Conservation (phyloP, 495 filamentous ascomycete genomes). For the Tuber borchii region DNA sequence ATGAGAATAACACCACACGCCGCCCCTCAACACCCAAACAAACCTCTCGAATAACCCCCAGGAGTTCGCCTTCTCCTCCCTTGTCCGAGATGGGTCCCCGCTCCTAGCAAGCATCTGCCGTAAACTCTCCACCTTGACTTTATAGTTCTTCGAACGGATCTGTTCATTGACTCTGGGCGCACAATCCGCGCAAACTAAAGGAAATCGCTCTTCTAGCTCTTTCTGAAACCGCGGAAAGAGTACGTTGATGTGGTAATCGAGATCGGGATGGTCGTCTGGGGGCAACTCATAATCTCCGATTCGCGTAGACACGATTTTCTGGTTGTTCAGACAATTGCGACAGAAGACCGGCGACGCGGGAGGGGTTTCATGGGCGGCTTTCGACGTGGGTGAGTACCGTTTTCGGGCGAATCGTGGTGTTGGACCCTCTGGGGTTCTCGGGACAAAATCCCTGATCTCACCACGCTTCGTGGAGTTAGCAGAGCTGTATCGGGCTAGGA, state of each 20-base stretch:
- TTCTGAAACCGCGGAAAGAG: constrained; percentile 22
- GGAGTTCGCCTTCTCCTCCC: constrained; percentile 7
- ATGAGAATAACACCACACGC: constrained; percentile 33
- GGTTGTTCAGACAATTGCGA: constrained; percentile 35
- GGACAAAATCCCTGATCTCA: constrained; percentile 37
- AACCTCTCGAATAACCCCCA: constrained; percentile 12
- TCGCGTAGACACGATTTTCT: constrained; percentile 29
- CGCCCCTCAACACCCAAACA: constrained; percentile 31
- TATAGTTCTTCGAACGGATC: constrained; percentile 31
- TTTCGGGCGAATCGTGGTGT: constrained; percentile 31
- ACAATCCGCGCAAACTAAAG: constrained; percentile 27
- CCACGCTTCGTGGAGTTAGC: constrained; percentile 20
- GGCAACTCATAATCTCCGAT: constrained; percentile 33
- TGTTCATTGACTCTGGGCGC: constrained; percentile 32
- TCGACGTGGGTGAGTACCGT: constrained; percentile 21
- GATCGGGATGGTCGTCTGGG: constrained; percentile 38
- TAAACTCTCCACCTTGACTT: constrained; percentile 36
- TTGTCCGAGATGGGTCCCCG: constrained; percentile 9
- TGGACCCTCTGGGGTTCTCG: constrained; percentile 18
- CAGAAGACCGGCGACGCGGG: constrained; percentile 32
- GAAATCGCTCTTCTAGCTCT: constrained; percentile 33
- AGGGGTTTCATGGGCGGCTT: background rate
- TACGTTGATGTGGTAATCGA: constrained; percentile 29
- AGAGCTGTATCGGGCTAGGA: background rate
- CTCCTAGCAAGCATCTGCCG: constrained; percentile 37